Evolutionary conservation across 352 stramenopile genomes (phyloP), one percentile per base, ranked within the genome.

Genomic region (Plasmopara viticola): DNA sequence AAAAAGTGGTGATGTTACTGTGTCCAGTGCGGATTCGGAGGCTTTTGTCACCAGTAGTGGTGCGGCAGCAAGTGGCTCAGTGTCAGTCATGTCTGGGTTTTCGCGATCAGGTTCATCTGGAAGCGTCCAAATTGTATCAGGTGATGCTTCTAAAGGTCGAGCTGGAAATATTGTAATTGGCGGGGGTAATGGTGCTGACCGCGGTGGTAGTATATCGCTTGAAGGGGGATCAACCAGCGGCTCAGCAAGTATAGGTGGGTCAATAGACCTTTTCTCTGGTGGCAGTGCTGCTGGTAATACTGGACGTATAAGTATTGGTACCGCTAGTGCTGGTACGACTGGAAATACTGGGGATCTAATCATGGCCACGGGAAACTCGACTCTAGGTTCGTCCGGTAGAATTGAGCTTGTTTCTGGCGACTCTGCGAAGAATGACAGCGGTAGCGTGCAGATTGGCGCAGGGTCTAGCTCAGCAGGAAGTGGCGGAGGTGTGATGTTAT

Each of bases 1-100:
- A 25, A 59, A 59, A 15, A 75, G 63, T 34, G 74, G 67, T 6
- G 53, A 76, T 49, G 29, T 83, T 10, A 58, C 58, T 12, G 47
- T 79, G 17, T 58, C 65, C 25, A 71, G 55, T 34, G 68, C 68
- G 0, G 49, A 64, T 48, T 65, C 53, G 7, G 60, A 47, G 10
- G 48, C n/a, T 13, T 68, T 53, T 44, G 40, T 53, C 2, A 62
- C 55, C 25, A 58, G 53, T 42, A 56, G 33, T 42, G 25, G 18
- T 18, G 44, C 12, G 14, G 54, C 62, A 46, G 14, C 44, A 48
- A 55, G 17, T 42, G 65, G 65, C 38, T 59, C 51, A 33, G 49
- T 74, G 7, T 70, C 54, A n/a, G 52, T 66, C 33, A 29, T 54
- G 31, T 60, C 51, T 45, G 57, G 60, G 9, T 30, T 31, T 14